phyloP scores from a whole-genome alignment of 768 basidiomycete species.

The Leucocoprinus birnbaumii region DNA sequence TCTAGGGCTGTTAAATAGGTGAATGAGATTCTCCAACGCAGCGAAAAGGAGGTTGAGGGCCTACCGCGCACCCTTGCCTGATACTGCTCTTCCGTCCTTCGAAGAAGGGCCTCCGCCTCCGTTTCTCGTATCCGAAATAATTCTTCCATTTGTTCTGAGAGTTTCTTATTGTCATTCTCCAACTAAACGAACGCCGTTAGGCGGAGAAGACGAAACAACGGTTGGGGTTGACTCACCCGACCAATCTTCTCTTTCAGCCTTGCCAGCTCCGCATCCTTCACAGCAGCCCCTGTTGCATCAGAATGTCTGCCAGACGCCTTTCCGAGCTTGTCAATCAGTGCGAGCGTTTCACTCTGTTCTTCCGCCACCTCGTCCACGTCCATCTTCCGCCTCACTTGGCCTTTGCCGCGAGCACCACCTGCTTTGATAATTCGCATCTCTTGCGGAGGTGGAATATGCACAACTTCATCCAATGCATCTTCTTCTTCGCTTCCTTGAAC shows the following conservation, averaged over 20 bases:
- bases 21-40: slow-evolving; percentile 5
- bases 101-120: slow-evolving; percentile 58
- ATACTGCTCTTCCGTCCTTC: slow-evolving; percentile 46
- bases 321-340: slow-evolving; percentile 7
- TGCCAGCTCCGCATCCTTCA: slow-evolving; percentile 13
- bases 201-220: background rate
- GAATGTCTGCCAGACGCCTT: background rate
- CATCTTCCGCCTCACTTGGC: background rate
- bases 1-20: slow-evolving; percentile 49
- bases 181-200: slow-evolving; percentile 23
- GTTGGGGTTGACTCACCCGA: slow-evolving; percentile 8
- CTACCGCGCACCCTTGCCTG: slow-evolving; percentile 54
- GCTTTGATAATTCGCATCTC: slow-evolving; percentile 7
- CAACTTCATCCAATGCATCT: slow-evolving; percentile 18
- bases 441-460: slow-evolving; percentile 7
- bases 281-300: background rate
- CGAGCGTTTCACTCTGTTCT: slow-evolving; percentile 2
- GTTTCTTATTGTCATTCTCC: slow-evolving; percentile 38
- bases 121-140: slow-evolving; percentile 54
- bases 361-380: slow-evolving; percentile 12
- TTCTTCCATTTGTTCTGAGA: slow-evolving; percentile 59
- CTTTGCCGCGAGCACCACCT: background rate
- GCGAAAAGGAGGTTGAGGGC: background rate
- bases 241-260: slow-evolving; percentile 15
- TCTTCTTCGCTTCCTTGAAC: slow-evolving; percentile 20